A percentile compares a stretch with the other conserved stretches of the same genome.
phyloP scores from a whole-genome alignment of 2,329 filamentous ascomycete genomes.

The Aurifilum marmelostoma region DNA sequence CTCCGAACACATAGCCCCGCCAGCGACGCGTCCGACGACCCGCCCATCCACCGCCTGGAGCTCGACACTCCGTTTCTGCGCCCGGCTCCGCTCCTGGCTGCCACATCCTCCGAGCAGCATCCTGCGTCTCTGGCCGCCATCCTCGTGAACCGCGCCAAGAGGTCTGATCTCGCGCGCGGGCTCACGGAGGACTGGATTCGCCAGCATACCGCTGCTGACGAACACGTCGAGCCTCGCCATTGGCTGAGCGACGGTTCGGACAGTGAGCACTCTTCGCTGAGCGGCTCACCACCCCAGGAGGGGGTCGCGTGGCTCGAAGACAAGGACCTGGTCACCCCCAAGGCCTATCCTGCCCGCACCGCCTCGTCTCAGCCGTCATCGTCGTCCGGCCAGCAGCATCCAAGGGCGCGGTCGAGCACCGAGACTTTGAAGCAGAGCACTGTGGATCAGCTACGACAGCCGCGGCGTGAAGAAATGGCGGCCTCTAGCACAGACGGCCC shows the following conservation, averaged over 20 bases:
- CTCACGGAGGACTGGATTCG: slow-evolving; percentile 87
- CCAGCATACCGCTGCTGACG: slow-evolving; percentile 75
- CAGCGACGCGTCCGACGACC: slow-evolving; percentile 63
- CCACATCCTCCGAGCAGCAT: slow-evolving; percentile 43
- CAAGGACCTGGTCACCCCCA: slow-evolving; percentile 52
- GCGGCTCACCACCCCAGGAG: slow-evolving; percentile 62
- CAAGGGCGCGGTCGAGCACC: slow-evolving; percentile 55
- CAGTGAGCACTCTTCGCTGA: slow-evolving; percentile 77
- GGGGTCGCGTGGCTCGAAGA: slow-evolving; percentile 53
- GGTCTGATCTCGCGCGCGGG: slow-evolving; percentile 55
- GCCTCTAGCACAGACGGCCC: slow-evolving; percentile 33
- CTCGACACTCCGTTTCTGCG: slow-evolving; percentile 66
- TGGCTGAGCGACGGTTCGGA: slow-evolving; percentile 82
- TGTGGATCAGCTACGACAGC: slow-evolving; percentile 32
- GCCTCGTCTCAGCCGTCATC: slow-evolving; percentile 36
- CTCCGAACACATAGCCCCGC: slow-evolving; percentile 57
- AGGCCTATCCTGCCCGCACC: slow-evolving; percentile 38
- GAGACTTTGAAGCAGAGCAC: slow-evolving; percentile 56
- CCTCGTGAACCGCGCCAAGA: slow-evolving; percentile 64
- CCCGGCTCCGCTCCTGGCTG: slow-evolving; percentile 51
- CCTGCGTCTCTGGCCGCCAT: slow-evolving; percentile 52
- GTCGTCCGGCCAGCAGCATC: slow-evolving; percentile 43
- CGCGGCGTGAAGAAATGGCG: slow-evolving; percentile 33
- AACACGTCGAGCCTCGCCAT: slow-evolving; percentile 71
- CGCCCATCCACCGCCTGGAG: slow-evolving; percentile 63